Evolutionary conservation across 78 protist species (phyloP).

Genomic region (Dictyostelium brefeldianum): DNA sequence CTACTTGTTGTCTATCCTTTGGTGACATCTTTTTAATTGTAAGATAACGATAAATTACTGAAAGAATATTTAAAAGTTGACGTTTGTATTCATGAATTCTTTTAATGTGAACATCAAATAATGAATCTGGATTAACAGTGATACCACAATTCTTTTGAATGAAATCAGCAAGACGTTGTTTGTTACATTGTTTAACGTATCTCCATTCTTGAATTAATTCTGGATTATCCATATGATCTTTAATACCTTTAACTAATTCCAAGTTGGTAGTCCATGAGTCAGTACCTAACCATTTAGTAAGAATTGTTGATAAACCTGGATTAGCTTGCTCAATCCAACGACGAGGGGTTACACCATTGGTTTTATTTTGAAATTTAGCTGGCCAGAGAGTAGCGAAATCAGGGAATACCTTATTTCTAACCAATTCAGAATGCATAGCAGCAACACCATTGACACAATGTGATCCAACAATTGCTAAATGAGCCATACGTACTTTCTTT

Average conservation of each 20-base stretch:
- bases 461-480: constrained; percentile 95
- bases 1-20: constrained; percentile 74
- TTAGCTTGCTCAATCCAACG: constrained; percentile 96
- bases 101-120: constrained; percentile 98
- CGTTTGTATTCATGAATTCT: constrained; percentile 99
- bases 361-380: constrained; percentile 94
- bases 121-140: constrained; percentile 86
- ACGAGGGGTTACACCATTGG: constrained; percentile 99
- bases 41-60: constrained; percentile 81
- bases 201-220: constrained; percentile 67
- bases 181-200: constrained; percentile 83
- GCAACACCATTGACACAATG: constrained; percentile 98
- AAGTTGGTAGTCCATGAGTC: constrained; percentile 91
- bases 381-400: constrained; percentile 92
- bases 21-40: constrained; percentile 65
- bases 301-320: constrained; percentile 86
- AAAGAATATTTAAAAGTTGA: constrained; percentile 93
- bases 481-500: constrained; percentile 94
- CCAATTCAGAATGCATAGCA: constrained; percentile 94
- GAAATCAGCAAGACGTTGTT: constrained; percentile 90
- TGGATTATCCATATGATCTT: constrained; percentile 85
- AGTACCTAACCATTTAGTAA: constrained; percentile 86
- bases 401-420: constrained; percentile 89
- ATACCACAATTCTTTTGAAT: constrained; percentile 86
- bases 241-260: constrained; percentile 80